Evolutionary conservation across 805 yeast species (phyloP), one percentile per base, ranked within the genome.

Genomic region (Nakazawaea siamensis): DNA sequence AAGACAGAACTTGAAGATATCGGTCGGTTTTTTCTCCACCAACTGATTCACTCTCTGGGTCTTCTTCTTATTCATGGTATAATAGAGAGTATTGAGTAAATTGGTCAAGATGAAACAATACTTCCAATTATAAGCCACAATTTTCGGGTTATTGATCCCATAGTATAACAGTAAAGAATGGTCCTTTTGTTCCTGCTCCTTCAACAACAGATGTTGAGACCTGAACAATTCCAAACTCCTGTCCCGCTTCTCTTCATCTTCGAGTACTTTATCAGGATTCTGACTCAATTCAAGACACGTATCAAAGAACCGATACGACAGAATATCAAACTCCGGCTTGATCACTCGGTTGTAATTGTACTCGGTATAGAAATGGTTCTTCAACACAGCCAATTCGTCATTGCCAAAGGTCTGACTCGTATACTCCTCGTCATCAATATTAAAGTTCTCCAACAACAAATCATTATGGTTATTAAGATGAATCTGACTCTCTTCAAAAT

Each of bases 1-100:
- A 4, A 83, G 55, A 24, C 70, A 55, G 46, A 72, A 67, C 44
- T 81, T 71, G 39, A 81, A 62, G 4, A 70, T 54, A 14, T 74
- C 81, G 0, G 84, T 68, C 1, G 88, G 80, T 40, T 73, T 78
- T 44, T 58, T 66, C 34, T 76, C 84, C 37, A 72, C 71, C 24
- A 82, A 57, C 15, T 76, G 66, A 25, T 81, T 62, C 4, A 81
- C 68, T 31, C 97, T 60, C 50, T 87, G 94, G 0, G 90, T 73
- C 41, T 84, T 83, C 37, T 69, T 73, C 24, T 75, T 69, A 10
- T 52, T 47, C 3, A 84, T 59, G 1, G 81, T 62, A 46, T 72
- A 68, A 43, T 82, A 71, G 23, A 77, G 53, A 1, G 74, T 61
- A 15, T 66, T 63, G 35, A 87, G 54, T 20, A 82, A 43, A 46